Evolutionary conservation across 495 filamentous ascomycete genomes (phyloP), one percentile per base, ranked within the genome.

Genomic region (Neurospora sp.): DNA sequence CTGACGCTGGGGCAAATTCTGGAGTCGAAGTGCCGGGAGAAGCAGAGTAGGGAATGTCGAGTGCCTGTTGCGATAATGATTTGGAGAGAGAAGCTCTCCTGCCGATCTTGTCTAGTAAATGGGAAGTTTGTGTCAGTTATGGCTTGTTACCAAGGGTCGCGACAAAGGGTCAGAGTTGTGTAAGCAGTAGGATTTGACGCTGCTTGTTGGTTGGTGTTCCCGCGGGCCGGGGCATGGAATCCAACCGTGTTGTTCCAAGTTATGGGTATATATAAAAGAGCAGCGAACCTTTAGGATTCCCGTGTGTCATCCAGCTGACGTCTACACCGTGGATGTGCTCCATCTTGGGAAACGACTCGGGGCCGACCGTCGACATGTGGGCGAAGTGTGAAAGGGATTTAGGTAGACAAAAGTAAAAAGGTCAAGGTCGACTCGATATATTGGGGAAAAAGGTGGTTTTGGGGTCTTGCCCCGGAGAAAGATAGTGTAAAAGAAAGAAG

Each of bases 251-350:
- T 23, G n/a, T 48, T 42, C 37, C 16, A 42, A 42, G 12, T 42
- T 42, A 11, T 42, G 41, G 10, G 18, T 42, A 20, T 23, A 48
- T 48, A 37, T 9, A 6, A 23, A 39, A 66, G n/a, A 39, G 18
- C 37, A 46, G 73, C 82, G 62, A 75, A 85, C 85, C 85, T 85
- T 87, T 87, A 10, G 81, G 78, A 74, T 80, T 78, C 73, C 83
- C 84, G 76, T 87, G 84, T 62, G 84, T 85, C 84, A 92, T 87
- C 90, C 90, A 92, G 72, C 85, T 87, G 71, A 92, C 89, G 80
- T 92, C 90, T 73, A 92, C 82, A 38, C 87, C 86, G 75, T 89
- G 88, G 74, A 90, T 83, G 74, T 86, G 86, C 81, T 91, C 90
- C 90, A 90, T 91, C 66, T 71, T 83, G 78, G 54, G 54, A 31